Evolutionary conservation across 768 basidiomycete species (phyloP).

Genomic region (Agrocybe chaxingu): DNA sequence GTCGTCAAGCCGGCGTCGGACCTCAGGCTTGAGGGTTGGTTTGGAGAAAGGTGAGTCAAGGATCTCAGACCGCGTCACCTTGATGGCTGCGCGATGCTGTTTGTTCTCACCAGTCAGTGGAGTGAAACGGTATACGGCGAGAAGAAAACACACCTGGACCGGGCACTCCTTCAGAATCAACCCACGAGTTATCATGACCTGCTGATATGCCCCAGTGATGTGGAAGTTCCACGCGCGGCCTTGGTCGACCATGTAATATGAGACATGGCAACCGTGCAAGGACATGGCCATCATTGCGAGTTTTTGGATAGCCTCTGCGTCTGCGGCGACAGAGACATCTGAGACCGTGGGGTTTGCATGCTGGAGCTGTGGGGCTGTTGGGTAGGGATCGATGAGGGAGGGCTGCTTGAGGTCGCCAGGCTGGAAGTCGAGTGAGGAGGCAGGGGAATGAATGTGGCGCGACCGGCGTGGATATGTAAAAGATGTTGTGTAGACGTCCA

Average conservation of each 20-base stretch:
- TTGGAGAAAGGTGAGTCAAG: constrained; percentile 81
- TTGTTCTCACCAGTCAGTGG: constrained; percentile 9
- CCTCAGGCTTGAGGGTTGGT: constrained; percentile 77
- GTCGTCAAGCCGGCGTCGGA: constrained; percentile 85
- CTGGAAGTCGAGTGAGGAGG: constrained; percentile 63
- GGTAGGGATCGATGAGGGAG: constrained; percentile 37
- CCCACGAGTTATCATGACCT: constrained; percentile 88
- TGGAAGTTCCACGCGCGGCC: constrained; percentile 84
- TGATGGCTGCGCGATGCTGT: constrained; percentile 83
- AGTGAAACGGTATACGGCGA: constrained; percentile 13
- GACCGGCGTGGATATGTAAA: constrained; percentile 88
- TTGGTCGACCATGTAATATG: constrained; percentile 71
- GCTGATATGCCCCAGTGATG: constrained; percentile 87
- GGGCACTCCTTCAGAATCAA: constrained; percentile 89
- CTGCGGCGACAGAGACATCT: constrained; percentile 40
- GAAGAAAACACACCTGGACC: constrained; percentile 55
- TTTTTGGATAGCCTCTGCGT: constrained; percentile 75
- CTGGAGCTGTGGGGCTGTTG: constrained; percentile 38
- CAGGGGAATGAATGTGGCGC: constrained; percentile 61
- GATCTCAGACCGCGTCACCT: constrained; percentile 89
- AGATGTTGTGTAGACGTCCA: constrained; percentile 96
- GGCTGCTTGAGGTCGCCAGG: constrained; percentile 43
- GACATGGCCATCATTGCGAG: constrained; percentile 78
- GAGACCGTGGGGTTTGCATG: constrained; percentile 30
- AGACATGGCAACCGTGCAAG: constrained; percentile 79